Percentiles rank a stretch among this genome's conserved stretches.
These are phyloP conservation scores for Viola odorata DNA, from an alignment of 345 rosid genomes.

Conservation along the genomic window DNA sequence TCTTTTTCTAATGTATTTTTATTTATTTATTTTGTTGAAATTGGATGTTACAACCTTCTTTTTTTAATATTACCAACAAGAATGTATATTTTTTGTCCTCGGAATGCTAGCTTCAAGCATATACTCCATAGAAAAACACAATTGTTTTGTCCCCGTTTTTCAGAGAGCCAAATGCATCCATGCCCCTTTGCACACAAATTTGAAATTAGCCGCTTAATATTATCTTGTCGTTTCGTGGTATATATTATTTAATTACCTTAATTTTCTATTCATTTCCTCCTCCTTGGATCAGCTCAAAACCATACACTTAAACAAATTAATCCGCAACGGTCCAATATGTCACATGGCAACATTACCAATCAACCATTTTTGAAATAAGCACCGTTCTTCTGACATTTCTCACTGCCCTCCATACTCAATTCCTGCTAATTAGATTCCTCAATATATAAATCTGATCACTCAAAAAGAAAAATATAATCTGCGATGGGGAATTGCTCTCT, in stretches of 20 bases:
- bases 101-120: neutral
- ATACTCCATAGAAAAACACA: neutral
- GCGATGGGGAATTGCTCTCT: constrained; percentile 58
- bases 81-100: neutral
- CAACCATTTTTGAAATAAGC: constrained; percentile 4
- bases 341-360: constrained; percentile 38
- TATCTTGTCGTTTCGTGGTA: neutral
- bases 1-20: too few species aligned
- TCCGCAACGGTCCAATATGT: constrained; percentile 31
- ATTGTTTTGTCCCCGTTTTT: constrained; percentile 1
- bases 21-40: too few species aligned
- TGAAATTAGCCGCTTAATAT: constrained; percentile 7
- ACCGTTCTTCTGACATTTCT: constrained; percentile 20
- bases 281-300: constrained; percentile 1
- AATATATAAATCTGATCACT: neutral
- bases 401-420: constrained; percentile 20
- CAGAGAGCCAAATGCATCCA: neutral
- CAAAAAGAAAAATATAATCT: too few species aligned
- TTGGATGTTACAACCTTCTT: too few species aligned
- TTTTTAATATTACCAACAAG: too few species aligned
- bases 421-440: constrained; percentile 17
- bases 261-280: neutral
- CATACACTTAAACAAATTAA: neutral
- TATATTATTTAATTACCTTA: neutral
- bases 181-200: neutral